Evolutionary conservation across 2,329 filamentous ascomycete species (phyloP).

Genomic region (Colletotrichum lindemuthianum): DNA sequence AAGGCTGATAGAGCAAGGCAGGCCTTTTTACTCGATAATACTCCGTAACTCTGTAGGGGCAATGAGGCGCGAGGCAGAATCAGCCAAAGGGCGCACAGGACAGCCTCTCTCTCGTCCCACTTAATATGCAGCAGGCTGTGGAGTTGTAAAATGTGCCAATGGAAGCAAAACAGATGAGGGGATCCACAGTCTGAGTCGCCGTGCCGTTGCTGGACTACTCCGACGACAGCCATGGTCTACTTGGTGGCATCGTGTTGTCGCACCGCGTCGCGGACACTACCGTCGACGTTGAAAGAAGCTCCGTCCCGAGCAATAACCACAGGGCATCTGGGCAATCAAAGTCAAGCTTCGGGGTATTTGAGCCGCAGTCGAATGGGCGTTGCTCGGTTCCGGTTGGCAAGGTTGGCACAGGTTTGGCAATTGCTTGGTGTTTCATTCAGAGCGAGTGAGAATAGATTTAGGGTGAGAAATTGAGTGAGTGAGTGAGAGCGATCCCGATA

Average conservation of each 20-base stretch:
- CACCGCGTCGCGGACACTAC: no score
- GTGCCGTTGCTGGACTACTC: no score
- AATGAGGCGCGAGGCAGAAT: no score
- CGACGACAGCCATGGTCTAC: no score
- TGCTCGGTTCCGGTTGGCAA: constrained; percentile 6
- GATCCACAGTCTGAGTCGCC: constrained; percentile 4
- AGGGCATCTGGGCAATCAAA: no score
- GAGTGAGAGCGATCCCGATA: not conserved
- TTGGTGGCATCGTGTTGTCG: no score
- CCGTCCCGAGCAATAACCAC: not conserved
- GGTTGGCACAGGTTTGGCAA: constrained; percentile 11
- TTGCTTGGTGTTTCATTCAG: not conserved
- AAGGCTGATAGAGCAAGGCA: not conserved
- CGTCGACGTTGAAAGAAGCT: constrained; percentile 29
- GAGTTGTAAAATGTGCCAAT: constrained; percentile 6
- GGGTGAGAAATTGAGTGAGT: not conserved
- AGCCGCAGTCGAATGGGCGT: constrained; percentile 22
- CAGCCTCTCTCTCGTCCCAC: constrained; percentile 4
- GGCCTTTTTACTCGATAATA: no score
- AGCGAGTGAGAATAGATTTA: not conserved
- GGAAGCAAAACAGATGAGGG: constrained; percentile 1
- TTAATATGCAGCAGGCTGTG: constrained; percentile 6
- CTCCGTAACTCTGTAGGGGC: no score
- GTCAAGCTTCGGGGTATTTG: not conserved
- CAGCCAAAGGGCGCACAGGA: constrained; percentile 5